Percentiles rank a stretch among this genome's conserved stretches.
These are phyloP conservation scores for Candida endomychidarum DNA, from an alignment of 805 yeast genomes.

Conservation along the genomic window DNA sequence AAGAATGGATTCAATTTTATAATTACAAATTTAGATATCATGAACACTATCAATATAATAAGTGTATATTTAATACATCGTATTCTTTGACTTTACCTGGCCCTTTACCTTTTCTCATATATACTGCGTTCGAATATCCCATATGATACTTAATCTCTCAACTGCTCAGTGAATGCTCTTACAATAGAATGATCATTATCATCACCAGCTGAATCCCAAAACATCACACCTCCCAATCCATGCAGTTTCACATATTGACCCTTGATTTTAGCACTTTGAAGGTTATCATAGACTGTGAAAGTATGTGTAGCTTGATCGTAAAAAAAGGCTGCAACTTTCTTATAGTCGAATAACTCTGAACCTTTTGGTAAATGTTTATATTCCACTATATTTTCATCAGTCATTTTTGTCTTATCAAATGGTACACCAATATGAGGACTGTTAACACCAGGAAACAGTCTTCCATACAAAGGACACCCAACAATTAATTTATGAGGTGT, in stretches of 20 bases:
- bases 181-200: constrained; percentile 12
- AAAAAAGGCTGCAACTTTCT: constrained; percentile 52
- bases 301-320: constrained; percentile 35
- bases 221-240: constrained; percentile 80
- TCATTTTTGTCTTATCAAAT: constrained; percentile 29
- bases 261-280: constrained; percentile 51
- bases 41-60: too few species aligned
- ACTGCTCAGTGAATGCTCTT: constrained; percentile 1
- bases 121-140: too few species aligned
- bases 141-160: not conserved
- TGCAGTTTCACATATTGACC: constrained; percentile 53
- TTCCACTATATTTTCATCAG: constrained; percentile 50
- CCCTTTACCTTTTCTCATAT: too few species aligned
- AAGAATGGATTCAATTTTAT: constrained; percentile 86
- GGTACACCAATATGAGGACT: constrained; percentile 41
- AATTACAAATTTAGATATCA: too few species aligned
- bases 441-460: constrained; percentile 27
- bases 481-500: constrained; percentile 54
- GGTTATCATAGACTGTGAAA: constrained; percentile 68
- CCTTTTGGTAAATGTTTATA: constrained; percentile 52
- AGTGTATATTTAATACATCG: not conserved
- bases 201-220: constrained; percentile 95
- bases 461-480: constrained; percentile 90
- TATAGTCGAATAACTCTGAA: constrained; percentile 47
- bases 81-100: too few species aligned